These are phyloP conservation scores for Blastocystis sp. DNA, from an alignment of 352 stramenopile genomes.

Conservation along the genomic window DNA sequence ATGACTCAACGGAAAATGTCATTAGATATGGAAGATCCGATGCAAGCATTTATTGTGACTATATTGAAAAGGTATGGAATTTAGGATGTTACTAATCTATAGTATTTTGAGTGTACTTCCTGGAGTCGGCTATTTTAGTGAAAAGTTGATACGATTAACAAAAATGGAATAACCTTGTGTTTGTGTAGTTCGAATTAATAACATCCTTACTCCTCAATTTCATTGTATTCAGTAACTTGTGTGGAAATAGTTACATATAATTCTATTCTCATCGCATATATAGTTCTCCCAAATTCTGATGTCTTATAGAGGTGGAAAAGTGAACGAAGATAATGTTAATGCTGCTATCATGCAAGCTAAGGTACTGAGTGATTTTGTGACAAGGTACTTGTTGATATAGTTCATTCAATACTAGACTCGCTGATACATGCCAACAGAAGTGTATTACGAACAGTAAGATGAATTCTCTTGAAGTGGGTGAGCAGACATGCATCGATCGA, in stretches of 20 bases:
- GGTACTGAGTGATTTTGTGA: background rate
- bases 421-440: constrained; percentile 36
- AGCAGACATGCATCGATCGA: constrained; percentile 8
- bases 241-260: background rate
- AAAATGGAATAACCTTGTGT: constrained; percentile 28
- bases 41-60: constrained; percentile 3
- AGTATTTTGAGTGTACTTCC: background rate
- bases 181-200: background rate
- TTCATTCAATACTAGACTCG: background rate
- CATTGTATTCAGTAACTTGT: background rate
- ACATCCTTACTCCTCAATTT: background rate
- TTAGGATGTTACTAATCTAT: background rate
- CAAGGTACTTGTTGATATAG: background rate
- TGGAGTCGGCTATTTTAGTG: background rate
- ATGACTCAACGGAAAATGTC: background rate
- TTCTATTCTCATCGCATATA: background rate
- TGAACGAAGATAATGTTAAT: constrained; percentile 28
- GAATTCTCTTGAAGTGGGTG: constrained; percentile 7
- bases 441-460: constrained; percentile 4
- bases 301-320: constrained; percentile 14
- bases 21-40: background rate
- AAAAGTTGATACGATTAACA: background rate
- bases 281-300: background rate
- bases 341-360: background rate
- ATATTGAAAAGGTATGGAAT: background rate